Percentiles rank a stretch among this genome's conserved stretches.
Conservation (phyloP, 2,329 filamentous ascomycete genomes). For the Aspergillus melleus region DNA sequence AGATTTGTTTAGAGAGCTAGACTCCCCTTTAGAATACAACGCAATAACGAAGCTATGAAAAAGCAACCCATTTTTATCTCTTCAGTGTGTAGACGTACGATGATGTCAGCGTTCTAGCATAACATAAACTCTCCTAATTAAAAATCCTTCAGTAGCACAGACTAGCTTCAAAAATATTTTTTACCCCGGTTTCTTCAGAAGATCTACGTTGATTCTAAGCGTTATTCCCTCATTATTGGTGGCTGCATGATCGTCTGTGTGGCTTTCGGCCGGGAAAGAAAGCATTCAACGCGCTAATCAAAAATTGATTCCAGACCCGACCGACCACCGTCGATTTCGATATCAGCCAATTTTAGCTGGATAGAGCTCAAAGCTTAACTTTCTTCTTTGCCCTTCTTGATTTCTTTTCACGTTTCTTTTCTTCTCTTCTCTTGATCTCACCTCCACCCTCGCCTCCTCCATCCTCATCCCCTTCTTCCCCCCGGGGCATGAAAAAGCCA, state of each 20-base stretch:
- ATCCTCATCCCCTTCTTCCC: not conserved
- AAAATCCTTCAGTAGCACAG: not conserved
- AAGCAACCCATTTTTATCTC: not conserved
- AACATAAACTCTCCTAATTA: not conserved
- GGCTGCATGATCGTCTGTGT: slow-evolving; percentile 11
- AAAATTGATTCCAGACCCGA: slow-evolving; percentile 12
- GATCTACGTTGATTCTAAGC: slow-evolving; percentile 10
- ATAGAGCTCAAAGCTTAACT: not conserved
- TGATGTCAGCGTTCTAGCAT: slow-evolving; percentile 9
- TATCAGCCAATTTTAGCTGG: no score
- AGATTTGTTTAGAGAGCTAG: slow-evolving; percentile 21
- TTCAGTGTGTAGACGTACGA: not conserved
- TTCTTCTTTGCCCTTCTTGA: not conserved
- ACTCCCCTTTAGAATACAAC: slow-evolving; percentile 23
- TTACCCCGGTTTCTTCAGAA: slow-evolving; percentile 12
- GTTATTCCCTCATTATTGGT: slow-evolving; percentile 17
- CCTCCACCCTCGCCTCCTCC: not conserved
- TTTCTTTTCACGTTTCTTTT: not conserved
- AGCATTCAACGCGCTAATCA: slow-evolving; percentile 19
- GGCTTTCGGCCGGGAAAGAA: slow-evolving; percentile 21
- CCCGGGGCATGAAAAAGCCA: slow-evolving; percentile 1
- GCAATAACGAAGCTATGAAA: slow-evolving; percentile 27
- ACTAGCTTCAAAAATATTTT: slow-evolving; percentile 8
- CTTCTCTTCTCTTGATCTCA: no score
- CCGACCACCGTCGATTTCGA: not conserved